A percentile compares a stretch with the other conserved stretches of the same genome.
These are phyloP conservation scores for Penicillium sp. DNA, from an alignment of 2,329 filamentous ascomycete species.

Conservation along the genomic window DNA sequence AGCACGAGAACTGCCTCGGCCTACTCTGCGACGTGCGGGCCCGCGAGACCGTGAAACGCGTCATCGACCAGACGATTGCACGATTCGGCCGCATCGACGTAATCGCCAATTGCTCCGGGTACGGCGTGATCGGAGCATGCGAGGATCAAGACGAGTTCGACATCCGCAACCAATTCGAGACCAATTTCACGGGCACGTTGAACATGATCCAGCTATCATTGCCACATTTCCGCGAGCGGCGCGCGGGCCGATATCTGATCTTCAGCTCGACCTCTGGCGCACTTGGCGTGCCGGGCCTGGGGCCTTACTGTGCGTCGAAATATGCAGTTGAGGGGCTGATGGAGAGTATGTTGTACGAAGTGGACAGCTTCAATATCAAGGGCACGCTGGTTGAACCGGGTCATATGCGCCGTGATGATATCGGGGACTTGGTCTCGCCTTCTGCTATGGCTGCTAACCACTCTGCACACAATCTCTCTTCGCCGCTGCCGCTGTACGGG, in stretches of 20 bases:
- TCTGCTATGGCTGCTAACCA: conserved; percentile 21
- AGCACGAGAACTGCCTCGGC: conserved; percentile 62
- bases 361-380: conserved; percentile 88
- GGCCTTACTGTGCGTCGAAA: conserved; percentile 94
- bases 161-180: conserved; percentile 93
- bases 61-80: conserved; percentile 67
- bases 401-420: conserved; percentile 79
- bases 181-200: conserved; percentile 93
- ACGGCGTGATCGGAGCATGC: conserved; percentile 91
- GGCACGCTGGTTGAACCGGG: conserved; percentile 91
- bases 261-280: conserved; percentile 92
- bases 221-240: conserved; percentile 78
- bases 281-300: conserved; percentile 87
- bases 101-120: conserved; percentile 90
- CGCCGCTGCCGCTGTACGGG: conserved; percentile 74
- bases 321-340: conserved; percentile 95
- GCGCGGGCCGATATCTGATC: conserved; percentile 80
- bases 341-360: conserved; percentile 94
- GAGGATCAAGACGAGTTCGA: conserved; percentile 97
- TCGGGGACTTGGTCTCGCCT: conserved; percentile 33
- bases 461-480: conserved; percentile 33
- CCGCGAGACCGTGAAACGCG: conserved; percentile 70
- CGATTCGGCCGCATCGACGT: conserved; percentile 82
- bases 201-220: conserved; percentile 89
- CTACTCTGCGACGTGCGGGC: conserved; percentile 88